Conservation (phyloP, 192 early-diverging fungal species). For the Umbelopsis vinacea region DNA sequence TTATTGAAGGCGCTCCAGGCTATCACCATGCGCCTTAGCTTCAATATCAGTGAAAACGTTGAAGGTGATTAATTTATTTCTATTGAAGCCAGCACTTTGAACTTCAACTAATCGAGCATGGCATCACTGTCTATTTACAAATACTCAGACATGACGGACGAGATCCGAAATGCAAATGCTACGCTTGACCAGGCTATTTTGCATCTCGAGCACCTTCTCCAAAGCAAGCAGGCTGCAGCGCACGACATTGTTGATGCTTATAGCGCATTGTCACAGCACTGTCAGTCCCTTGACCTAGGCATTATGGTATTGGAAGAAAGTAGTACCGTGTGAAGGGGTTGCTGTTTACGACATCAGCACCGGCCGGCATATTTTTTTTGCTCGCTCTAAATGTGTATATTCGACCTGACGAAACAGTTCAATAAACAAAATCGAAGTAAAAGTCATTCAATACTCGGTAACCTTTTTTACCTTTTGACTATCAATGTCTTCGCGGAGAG, state of each 20-base stretch:
- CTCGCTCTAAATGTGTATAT: neutral
- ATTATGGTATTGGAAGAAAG: neutral
- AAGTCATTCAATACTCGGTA: neutral
- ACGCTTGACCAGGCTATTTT: neutral
- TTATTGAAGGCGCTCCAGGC: neutral
- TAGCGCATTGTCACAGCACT: neutral
- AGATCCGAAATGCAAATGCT: neutral
- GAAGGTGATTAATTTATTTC: neutral
- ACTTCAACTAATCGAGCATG: too few species aligned
- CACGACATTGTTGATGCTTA: neutral
- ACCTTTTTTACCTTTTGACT: constrained; percentile 50
- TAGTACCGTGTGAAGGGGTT: neutral
- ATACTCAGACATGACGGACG: neutral
- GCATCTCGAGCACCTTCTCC: neutral
- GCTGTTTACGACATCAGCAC: neutral
- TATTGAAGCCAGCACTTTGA: too few species aligned
- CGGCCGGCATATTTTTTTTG: neutral
- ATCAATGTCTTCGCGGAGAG: constrained; percentile 62
- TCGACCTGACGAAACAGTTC: neutral
- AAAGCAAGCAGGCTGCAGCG: neutral
- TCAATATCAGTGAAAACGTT: neutral
- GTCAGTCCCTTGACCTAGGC: neutral
- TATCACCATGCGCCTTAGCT: neutral
- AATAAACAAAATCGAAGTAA: neutral
- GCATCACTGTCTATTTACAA: neutral